Evolutionary conservation across 2,329 filamentous ascomycete genomes (phyloP).

Genomic region (Hymenoscyphus albidus): DNA sequence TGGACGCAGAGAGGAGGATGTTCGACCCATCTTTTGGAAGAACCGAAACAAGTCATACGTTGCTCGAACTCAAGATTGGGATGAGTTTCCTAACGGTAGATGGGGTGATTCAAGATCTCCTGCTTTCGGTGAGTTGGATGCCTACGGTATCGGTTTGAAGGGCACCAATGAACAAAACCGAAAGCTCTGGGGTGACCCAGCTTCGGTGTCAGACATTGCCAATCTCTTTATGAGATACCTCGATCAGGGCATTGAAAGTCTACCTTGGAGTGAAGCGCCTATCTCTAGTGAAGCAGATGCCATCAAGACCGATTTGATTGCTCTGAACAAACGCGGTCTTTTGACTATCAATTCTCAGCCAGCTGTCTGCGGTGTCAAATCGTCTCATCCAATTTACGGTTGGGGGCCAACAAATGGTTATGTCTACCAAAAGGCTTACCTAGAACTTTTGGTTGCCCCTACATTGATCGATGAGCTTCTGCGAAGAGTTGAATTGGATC

Average conservation of each 20-base stretch:
- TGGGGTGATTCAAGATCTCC: conserved; percentile 97
- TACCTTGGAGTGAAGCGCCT: conserved; percentile 92
- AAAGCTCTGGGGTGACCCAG: conserved; percentile 88
- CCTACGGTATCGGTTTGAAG: conserved; percentile 89
- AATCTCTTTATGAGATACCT: conserved; percentile 83
- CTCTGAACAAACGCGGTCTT: conserved; percentile 80
- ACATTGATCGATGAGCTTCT: conserved; percentile 74
- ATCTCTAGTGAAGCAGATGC: conserved; percentile 78
- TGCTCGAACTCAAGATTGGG: conserved; percentile 94
- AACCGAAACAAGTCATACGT: conserved; percentile 96
- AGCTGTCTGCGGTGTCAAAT: conserved; percentile 86
- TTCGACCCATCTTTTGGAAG: conserved; percentile 97
- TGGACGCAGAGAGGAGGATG: conserved; percentile 86
- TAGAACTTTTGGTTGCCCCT: conserved; percentile 85
- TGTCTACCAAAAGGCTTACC: conserved; percentile 96
- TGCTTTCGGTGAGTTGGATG: conserved; percentile 91
- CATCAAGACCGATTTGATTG: conserved; percentile 72
- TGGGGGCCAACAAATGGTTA: conserved; percentile 96
- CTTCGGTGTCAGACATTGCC: conserved; percentile 73
- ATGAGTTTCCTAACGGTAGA: conserved; percentile 96
- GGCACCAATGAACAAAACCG: conserved; percentile 95
- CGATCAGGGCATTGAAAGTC: conserved; percentile 69
- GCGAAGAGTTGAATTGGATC: conserved; percentile 69
- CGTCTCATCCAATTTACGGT: conserved; percentile 78
- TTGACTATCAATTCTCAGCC: conserved; percentile 98